phyloP scores from a whole-genome alignment of 2,329 filamentous ascomycete genomes.

The Colletotrichum eleusines region DNA sequence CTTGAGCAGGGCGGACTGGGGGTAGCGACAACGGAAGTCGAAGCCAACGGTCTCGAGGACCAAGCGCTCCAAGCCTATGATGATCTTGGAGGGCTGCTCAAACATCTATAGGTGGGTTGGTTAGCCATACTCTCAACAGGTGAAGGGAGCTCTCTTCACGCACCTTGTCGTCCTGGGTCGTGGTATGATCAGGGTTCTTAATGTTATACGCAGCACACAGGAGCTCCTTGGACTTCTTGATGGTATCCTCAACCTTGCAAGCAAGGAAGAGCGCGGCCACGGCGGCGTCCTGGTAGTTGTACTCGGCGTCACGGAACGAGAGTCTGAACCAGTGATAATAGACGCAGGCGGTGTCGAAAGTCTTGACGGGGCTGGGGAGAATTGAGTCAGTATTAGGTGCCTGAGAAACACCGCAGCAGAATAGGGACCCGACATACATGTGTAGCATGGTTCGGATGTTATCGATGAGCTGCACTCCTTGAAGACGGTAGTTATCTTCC shows the following conservation, averaged over 20 bases:
- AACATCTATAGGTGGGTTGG: slow-evolving; percentile 71
- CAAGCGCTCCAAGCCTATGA: slow-evolving; percentile 90
- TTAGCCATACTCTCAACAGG: background rate
- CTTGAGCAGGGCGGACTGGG: slow-evolving; percentile 87
- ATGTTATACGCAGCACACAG: slow-evolving; percentile 91
- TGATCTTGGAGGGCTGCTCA: slow-evolving; percentile 80
- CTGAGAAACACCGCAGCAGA: background rate
- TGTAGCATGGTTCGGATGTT: slow-evolving; percentile 82
- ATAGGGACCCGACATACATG: slow-evolving; percentile 69
- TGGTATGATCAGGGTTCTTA: slow-evolving; percentile 76
- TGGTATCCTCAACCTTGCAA: slow-evolving; percentile 97
- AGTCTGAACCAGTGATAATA: slow-evolving; percentile 97
- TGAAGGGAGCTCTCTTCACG: slow-evolving; percentile 42
- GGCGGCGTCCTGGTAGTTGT: slow-evolving; percentile 87
- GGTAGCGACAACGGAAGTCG: slow-evolving; percentile 91
- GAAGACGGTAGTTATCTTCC: slow-evolving; percentile 84
- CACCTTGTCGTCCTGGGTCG: slow-evolving; percentile 85
- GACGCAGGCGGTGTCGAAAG: slow-evolving; percentile 89
- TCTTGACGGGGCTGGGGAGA: slow-evolving; percentile 79
- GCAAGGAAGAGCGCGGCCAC: slow-evolving; percentile 90
- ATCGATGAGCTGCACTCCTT: slow-evolving; percentile 91
- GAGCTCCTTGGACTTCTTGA: slow-evolving; percentile 96
- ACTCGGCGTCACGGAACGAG: slow-evolving; percentile 85
- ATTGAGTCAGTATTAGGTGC: slow-evolving; percentile 35
- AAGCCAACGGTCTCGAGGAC: slow-evolving; percentile 95